Base-by-base conservation (phyloP, 179 eudicot species). In the Silene noctiflora region DNA sequence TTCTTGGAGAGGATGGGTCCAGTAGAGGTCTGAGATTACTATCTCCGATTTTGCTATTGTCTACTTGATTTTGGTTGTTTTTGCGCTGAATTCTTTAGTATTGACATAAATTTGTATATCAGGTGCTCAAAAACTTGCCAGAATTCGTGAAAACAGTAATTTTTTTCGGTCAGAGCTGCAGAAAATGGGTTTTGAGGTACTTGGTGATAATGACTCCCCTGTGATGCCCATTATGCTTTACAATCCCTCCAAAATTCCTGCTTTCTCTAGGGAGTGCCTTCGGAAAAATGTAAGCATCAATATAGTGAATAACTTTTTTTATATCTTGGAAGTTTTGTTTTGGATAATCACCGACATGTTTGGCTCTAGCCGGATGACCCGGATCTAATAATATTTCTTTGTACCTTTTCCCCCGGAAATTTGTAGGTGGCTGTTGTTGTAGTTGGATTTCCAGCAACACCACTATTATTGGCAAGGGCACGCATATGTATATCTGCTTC, bases 141-240 rank as follows among this genome's bases (percentile, higher is more conserved):
- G 87, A 74, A 94, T 94, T 67, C 91, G 97, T 4, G 98, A 89
- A 76, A 94, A 94, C 81, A 90, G 97, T 84, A 94, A 94, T 83
- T 94, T 92, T 79, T 94, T 94, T 83, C 79, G 96, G 78, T 90
- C 97, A 44, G 98, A 94, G 77, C 84, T 94, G 69, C 91, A 89
- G 85, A 94, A 94, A 78, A 92, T 94, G 98, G 98, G 97, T 20
- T 92, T 92, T 75, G 97, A 94, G 80, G 98, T 92, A 77, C 86
- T 94, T 9, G 98, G 98, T 44, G 98, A 94, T 76, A 89, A 94
- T 78, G 98, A 94, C 69, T 94, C 97, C 12, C 97, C 97, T 44
- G 93, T 94, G 25, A 94, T 94, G 95, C 98, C 98, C 69, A 91
- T 94, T 73, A 94, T 94, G 98, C 89, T 94, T 64, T 92, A 94